phyloP scores from a whole-genome alignment of 352 stramenopile genomes.

The Lagenidium sp. region DNA sequence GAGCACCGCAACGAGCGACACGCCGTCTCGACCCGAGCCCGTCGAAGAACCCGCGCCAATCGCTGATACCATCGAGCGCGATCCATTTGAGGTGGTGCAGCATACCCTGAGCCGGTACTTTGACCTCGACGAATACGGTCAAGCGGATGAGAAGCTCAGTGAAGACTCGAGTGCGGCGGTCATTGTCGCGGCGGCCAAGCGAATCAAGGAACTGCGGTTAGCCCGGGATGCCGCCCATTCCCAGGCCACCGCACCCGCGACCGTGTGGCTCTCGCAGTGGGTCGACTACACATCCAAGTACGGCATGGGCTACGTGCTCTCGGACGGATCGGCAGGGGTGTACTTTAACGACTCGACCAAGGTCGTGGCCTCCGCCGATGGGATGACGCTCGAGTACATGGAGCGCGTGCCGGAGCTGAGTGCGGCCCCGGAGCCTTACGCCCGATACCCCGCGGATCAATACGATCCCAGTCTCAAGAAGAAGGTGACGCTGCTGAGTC shows the following conservation, averaged over 20 bases:
- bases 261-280: constrained; percentile 94
- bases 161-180: constrained; percentile 46
- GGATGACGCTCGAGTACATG: constrained; percentile 93
- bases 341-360: constrained; percentile 99
- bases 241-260: constrained; percentile 21
- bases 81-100: constrained; percentile 41
- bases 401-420: constrained; percentile 70
- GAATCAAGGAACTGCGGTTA: constrained; percentile 49
- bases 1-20: constrained; percentile 13
- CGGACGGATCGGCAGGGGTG: constrained; percentile 91
- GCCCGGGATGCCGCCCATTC: constrained; percentile 28
- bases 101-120: constrained; percentile 61
- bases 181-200: constrained; percentile 50
- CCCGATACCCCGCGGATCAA: constrained; percentile 31
- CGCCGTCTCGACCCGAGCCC: not conserved
- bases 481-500: constrained; percentile 96
- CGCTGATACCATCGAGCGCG: not conserved
- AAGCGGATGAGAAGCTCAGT: constrained; percentile 26
- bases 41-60: not conserved
- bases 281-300: constrained; percentile 99
- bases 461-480: constrained; percentile 92
- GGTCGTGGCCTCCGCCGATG: constrained; percentile 88
- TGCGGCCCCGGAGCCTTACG: constrained; percentile 20
- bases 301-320: constrained; percentile 97
- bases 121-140: constrained; percentile 41